Conservation (phyloP, 441 rosid species). For the Adansonia madagascariensis region DNA sequence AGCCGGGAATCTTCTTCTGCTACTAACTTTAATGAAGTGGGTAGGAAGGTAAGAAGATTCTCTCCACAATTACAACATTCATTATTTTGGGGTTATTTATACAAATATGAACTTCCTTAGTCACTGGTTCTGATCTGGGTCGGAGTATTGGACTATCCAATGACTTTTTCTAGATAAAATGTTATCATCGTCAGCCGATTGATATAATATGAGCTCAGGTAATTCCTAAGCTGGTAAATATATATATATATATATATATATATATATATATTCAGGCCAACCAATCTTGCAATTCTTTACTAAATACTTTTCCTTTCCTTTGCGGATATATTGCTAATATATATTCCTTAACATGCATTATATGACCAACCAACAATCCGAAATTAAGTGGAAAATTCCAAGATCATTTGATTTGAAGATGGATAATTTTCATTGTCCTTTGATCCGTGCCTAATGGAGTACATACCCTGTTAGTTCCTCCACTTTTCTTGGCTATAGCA, state of each 20-base stretch:
- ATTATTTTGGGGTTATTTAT: not conserved
- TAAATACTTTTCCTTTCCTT: not conserved
- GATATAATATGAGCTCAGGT: conserved; percentile 10
- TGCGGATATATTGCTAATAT: not conserved
- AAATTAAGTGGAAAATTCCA: conserved; percentile 5
- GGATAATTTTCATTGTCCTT: not conserved
- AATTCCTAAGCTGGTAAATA: not conserved
- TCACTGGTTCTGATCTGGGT: not conserved
- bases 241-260: no score
- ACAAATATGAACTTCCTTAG: not conserved
- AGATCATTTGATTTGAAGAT: not conserved
- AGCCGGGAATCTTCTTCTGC: conserved; percentile 79
- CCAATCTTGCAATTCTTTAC: not conserved
- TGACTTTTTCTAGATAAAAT: not conserved
- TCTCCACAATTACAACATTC: conserved; percentile 19
- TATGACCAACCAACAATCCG: not conserved
- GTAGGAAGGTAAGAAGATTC: conserved; percentile 84
- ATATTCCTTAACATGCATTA: not conserved
- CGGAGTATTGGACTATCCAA: no score
- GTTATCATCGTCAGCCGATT: not conserved
- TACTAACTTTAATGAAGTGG: conserved; percentile 80
- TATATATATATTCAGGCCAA: no score
- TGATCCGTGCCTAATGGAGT: not conserved
- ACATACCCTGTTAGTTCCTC: conserved; percentile 4
- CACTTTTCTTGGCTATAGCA: conserved; percentile 4